Evolutionary conservation across 257 asterid genomes (phyloP).

Genomic region (Solanum etuberosum): DNA sequence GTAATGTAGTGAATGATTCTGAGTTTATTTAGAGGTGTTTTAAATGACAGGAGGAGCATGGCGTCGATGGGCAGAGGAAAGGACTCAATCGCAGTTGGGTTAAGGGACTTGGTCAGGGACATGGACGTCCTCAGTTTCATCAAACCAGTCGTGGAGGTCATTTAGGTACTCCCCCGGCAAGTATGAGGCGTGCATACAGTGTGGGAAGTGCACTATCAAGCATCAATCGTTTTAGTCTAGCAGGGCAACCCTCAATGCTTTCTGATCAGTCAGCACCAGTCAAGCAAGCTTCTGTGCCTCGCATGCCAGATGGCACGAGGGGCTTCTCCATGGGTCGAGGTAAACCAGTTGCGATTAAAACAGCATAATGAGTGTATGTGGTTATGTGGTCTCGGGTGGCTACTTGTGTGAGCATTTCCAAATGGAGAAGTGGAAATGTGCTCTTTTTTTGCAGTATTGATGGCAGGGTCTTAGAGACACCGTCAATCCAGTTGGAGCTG

Average conservation of each 20-base stretch:
- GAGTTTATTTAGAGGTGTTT: background rate
- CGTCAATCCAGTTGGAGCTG: background rate
- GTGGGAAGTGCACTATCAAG: background rate
- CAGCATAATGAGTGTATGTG: slow-evolving; percentile 5
- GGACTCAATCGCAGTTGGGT: slow-evolving; percentile 26
- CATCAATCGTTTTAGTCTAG: background rate
- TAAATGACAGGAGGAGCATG: slow-evolving; percentile 24
- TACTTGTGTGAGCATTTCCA: background rate
- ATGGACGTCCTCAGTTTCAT: slow-evolving; percentile 19
- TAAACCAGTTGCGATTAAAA: slow-evolving; percentile 41
- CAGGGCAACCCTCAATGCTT: background rate
- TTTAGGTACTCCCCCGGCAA: slow-evolving; percentile 11
- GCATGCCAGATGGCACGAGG: slow-evolving; percentile 92
- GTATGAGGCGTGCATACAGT: slow-evolving; percentile 3
- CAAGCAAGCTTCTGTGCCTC: slow-evolving; percentile 56
- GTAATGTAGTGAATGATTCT: background rate
- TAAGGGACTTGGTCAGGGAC: slow-evolving; percentile 28
- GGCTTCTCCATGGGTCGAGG: slow-evolving; percentile 97
- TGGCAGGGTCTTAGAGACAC: background rate
- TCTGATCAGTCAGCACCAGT: slow-evolving; percentile 25
- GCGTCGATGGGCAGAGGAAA: slow-evolving; percentile 30
- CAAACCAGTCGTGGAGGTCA: slow-evolving; percentile 21
- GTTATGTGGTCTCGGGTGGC: background rate
- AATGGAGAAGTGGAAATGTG: background rate
- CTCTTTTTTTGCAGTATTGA: background rate